Evolutionary conservation across 1,139 yeast genomes (phyloP).

Genomic region (Taphrina betulina): DNA sequence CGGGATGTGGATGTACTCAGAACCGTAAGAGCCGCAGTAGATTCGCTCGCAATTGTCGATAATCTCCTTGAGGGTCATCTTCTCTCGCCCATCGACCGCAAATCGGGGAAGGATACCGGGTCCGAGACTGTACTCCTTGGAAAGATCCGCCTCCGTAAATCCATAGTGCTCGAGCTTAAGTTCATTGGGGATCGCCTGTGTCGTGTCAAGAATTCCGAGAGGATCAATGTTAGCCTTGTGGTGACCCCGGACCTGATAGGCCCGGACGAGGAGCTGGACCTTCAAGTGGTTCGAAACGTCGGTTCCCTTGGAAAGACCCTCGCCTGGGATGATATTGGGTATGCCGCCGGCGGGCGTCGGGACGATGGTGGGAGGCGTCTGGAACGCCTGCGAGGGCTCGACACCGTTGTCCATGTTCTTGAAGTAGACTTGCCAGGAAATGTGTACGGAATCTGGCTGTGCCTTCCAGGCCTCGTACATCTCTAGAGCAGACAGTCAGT

Average conservation of each 20-base stretch:
- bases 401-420: slow-evolving; percentile 73
- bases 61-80: slow-evolving; percentile 71
- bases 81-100: slow-evolving; percentile 58
- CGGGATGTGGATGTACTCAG: slow-evolving; percentile 95
- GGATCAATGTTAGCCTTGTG: slow-evolving; percentile 95
- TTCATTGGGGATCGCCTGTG: slow-evolving; percentile 69
- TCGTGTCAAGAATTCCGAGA: slow-evolving; percentile 78
- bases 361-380: slow-evolving; percentile 86
- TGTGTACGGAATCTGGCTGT: slow-evolving; percentile 89
- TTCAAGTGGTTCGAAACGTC: slow-evolving; percentile 87
- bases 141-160: slow-evolving; percentile 79
- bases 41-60: slow-evolving; percentile 74
- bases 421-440: slow-evolving; percentile 94
- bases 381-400: slow-evolving; percentile 73
- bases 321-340: slow-evolving; percentile 54
- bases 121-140: slow-evolving; percentile 82
- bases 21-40: slow-evolving; percentile 87
- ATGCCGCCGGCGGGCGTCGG: slow-evolving; percentile 68
- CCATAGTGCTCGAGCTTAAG: slow-evolving; percentile 88
- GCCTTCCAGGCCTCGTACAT: slow-evolving; percentile 94
- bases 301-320: slow-evolving; percentile 44
- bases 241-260: slow-evolving; percentile 98
- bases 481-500: too few species aligned
- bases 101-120: slow-evolving; percentile 97
- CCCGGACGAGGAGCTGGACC: slow-evolving; percentile 93